Conservation (phyloP, 2,329 filamentous ascomycete genomes). For the Epicoccum nigrum region DNA sequence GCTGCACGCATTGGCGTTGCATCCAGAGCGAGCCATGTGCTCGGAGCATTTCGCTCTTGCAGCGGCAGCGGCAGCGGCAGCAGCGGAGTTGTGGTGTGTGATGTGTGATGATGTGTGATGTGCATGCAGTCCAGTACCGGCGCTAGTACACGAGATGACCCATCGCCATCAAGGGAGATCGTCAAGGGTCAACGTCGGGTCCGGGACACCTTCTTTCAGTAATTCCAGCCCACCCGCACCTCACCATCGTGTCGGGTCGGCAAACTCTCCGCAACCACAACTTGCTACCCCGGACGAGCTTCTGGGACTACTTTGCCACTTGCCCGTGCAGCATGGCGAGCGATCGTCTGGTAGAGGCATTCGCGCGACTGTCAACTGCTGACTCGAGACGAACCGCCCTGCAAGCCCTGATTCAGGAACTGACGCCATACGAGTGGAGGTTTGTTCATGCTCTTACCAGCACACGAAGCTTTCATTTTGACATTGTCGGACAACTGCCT, state of each 20-base stretch:
- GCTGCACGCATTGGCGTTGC: not conserved
- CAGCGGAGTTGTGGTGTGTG: not conserved
- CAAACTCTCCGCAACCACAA: not conserved
- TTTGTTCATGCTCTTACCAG: conserved; percentile 24
- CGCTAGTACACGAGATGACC: conserved; percentile 15
- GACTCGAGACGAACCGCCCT: conserved; percentile 31
- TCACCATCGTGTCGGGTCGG: conserved; percentile 4
- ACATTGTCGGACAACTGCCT: conserved; percentile 47
- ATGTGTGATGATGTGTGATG: conserved; percentile 8
- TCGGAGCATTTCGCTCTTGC: conserved; percentile 9
- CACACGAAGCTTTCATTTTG: conserved; percentile 35
- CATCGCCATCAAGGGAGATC: conserved; percentile 8
- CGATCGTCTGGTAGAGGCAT: conserved; percentile 13
- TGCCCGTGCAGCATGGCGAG: conserved; percentile 3
- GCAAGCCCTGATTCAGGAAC: conserved; percentile 27
- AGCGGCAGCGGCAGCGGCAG: not conserved
- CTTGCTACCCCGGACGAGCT: not conserved
- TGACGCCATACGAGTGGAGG: conserved; percentile 43
- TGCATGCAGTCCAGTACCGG: conserved; percentile 14
- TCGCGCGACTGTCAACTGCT: conserved; percentile 22
- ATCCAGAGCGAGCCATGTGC: not conserved
- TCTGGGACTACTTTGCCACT: too few species aligned
- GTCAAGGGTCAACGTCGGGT: conserved; percentile 3
- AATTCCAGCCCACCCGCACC: not conserved
- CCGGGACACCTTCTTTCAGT: conserved; percentile 2